Evolutionary conservation across 352 stramenopile genomes (phyloP), one percentile per base, ranked within the genome.

Genomic region (Phytophthora tentaculata): DNA sequence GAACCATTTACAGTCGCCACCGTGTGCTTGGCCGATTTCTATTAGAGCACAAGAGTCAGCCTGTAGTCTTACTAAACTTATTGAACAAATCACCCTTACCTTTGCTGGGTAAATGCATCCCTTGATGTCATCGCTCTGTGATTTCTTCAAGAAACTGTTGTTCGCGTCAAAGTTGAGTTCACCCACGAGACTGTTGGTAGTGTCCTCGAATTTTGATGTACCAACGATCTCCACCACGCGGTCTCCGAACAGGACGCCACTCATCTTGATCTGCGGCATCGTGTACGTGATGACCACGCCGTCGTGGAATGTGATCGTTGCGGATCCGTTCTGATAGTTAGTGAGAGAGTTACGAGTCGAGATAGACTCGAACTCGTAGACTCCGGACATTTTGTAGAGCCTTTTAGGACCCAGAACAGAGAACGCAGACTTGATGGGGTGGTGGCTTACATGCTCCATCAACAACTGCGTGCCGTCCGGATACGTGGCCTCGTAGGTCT

Each of bases 181-280:
- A 2, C 76, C 81, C 10, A 74, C 59, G 6, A 94, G 77, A 3
- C 69, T 48, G 32, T 88, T 74, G 8, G 48, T 26, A 0, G 56
- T 32, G 67, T 94, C 83, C 14, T 80, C 71, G 26, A 94, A 92
- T 20, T 71, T 78, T 22, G 76, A 79, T 1, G 69, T 52, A 52
- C 85, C 85, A 3, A 76, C 72, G 41, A 91, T 83, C 61, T 92
- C 85, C 14, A 94, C 84, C 22, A 91, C 74, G 6, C 83, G 85
- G 17, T 94, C 83, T 2, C 85, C 85, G 13, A 92, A 81, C 26
- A 94, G 64, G 17, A 94, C 63, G 4, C 85, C 85, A 44, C 74
- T 89, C 83, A 92, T 91, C 65, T 91, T 93, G 73, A 94, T 89
- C 63, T 94, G 82, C 16, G 85, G 83, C 56, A 92, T 72, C 0